phyloP scores from a whole-genome alignment of 129 eudicot genomes.

The Smallanthus sonchifolius region DNA sequence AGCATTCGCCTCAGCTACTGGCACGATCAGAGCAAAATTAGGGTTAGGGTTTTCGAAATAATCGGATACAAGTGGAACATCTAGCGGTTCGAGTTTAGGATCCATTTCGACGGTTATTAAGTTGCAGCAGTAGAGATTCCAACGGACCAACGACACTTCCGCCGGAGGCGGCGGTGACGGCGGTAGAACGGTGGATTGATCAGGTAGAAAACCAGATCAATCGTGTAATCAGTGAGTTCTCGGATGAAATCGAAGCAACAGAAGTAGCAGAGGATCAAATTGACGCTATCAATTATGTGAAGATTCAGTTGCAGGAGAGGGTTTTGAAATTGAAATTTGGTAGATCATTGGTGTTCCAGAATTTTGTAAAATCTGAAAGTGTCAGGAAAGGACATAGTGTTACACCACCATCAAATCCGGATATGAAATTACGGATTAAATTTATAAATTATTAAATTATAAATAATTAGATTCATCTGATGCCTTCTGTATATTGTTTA shows the following conservation, averaged over 20 bases:
- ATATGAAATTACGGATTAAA: not conserved
- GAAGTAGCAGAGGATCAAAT: not conserved
- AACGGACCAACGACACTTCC: not conserved
- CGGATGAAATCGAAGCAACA: not conserved
- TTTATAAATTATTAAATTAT: too few relatives aligned
- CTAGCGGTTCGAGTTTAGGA: not conserved
- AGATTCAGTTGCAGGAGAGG: not conserved
- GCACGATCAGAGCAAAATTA: not conserved
- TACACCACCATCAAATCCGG: not conserved
- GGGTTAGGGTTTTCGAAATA: not conserved
- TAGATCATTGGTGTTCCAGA: not conserved
- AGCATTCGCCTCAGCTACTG: not conserved
- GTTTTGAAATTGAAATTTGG: not conserved
- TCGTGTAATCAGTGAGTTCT: not conserved
- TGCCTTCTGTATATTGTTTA: not conserved
- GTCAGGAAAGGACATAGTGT: not conserved
- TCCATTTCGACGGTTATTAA: not conserved
- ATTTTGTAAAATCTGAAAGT: not conserved
- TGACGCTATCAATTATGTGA: not conserved
- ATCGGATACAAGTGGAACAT: not conserved
- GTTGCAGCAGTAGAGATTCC: not conserved
- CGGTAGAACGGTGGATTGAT: not conserved
- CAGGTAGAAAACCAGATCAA: not conserved
- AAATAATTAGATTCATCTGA: not conserved
- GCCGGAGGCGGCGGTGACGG: not conserved